These are phyloP conservation scores for Cordyceps tenuipes DNA, from an alignment of 2,329 filamentous ascomycete species.

Conservation along the genomic window DNA sequence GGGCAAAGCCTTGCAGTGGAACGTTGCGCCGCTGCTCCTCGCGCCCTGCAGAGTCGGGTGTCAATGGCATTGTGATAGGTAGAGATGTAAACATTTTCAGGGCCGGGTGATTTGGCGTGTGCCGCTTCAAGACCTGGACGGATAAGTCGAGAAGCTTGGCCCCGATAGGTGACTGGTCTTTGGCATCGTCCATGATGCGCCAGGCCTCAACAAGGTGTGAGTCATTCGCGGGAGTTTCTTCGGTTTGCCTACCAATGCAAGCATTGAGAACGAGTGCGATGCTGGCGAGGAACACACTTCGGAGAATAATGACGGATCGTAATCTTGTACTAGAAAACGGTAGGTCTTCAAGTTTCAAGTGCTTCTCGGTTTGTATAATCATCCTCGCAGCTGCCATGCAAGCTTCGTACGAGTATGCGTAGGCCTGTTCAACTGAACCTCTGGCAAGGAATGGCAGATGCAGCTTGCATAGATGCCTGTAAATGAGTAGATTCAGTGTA, in stretches of 20 bases:
- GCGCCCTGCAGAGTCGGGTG: slow-evolving; percentile 20
- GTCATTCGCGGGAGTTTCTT: slow-evolving; percentile 18
- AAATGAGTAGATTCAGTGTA: slow-evolving; percentile 24
- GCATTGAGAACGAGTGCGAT: slow-evolving; percentile 27
- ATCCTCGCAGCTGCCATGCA: slow-evolving; percentile 25
- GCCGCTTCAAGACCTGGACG: slow-evolving; percentile 24
- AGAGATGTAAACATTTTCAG: slow-evolving; percentile 16
- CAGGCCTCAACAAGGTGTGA: slow-evolving; percentile 24
- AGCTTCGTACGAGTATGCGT: slow-evolving; percentile 23
- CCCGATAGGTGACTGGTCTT: slow-evolving; percentile 22
- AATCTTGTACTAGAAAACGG: slow-evolving; percentile 22
- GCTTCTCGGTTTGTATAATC: slow-evolving; percentile 24
- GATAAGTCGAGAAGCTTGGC: slow-evolving; percentile 24
- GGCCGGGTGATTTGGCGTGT: slow-evolving; percentile 20
- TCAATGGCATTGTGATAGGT: slow-evolving; percentile 18
- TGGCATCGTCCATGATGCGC: slow-evolving; percentile 25
- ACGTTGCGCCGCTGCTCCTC: slow-evolving; percentile 12
- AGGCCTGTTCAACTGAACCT: slow-evolving; percentile 25
- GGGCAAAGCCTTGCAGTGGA: slow-evolving; percentile 9
- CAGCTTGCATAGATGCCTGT: slow-evolving; percentile 27
- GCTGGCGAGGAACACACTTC: slow-evolving; percentile 27
- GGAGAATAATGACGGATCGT: slow-evolving; percentile 22
- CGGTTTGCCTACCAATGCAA: slow-evolving; percentile 20
- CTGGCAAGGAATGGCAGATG: slow-evolving; percentile 28
- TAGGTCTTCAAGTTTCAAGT: slow-evolving; percentile 20